Conservation (phyloP, 192 early-diverging fungal genomes). For the Podila minutissima region DNA sequence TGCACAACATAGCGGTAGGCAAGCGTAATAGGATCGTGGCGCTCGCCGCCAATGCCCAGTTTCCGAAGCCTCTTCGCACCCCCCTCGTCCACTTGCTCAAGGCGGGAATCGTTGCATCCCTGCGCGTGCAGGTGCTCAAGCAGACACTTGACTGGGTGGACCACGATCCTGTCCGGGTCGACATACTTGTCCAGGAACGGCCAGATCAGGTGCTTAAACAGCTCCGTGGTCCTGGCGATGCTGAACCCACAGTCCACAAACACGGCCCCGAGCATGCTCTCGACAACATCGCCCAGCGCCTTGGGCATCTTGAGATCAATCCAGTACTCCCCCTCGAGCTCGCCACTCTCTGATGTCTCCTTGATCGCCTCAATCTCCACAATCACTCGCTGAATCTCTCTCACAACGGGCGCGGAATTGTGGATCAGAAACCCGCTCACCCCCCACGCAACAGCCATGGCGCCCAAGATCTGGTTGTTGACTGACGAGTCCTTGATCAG, state of each 20-base stretch:
- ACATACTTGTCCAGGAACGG: constrained; percentile 61
- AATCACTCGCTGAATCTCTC: constrained; percentile 67
- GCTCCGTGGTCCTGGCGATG: constrained; percentile 53
- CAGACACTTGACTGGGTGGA: constrained; percentile 57
- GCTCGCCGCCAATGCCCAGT: constrained; percentile 5
- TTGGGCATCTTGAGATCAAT: constrained; percentile 85
- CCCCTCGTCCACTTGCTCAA: constrained; percentile 1
- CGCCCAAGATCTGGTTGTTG: constrained; percentile 86
- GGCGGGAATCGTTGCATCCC: constrained; percentile 50
- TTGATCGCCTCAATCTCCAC: constrained; percentile 54
- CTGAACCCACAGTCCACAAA: constrained; percentile 86
- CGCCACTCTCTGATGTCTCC: constrained; percentile 15
- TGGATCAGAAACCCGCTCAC: constrained; percentile 77
- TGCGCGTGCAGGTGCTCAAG: constrained; percentile 51
- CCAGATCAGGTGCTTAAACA: constrained; percentile 50
- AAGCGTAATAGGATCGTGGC: neutral
- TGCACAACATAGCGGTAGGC: constrained; percentile 23
- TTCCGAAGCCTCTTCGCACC: neutral
- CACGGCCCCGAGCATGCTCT: constrained; percentile 87
- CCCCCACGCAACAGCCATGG: constrained; percentile 69
- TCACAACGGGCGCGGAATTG: constrained; percentile 61
- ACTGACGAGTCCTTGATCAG: constrained; percentile 87
- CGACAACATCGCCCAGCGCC: constrained; percentile 87
- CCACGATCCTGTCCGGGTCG: constrained; percentile 51
- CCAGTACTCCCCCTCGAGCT: constrained; percentile 78